Evolutionary conservation across 495 filamentous ascomycete species (phyloP), one percentile per base, ranked within the genome.

Genomic region (Aspergillus asperescens): DNA sequence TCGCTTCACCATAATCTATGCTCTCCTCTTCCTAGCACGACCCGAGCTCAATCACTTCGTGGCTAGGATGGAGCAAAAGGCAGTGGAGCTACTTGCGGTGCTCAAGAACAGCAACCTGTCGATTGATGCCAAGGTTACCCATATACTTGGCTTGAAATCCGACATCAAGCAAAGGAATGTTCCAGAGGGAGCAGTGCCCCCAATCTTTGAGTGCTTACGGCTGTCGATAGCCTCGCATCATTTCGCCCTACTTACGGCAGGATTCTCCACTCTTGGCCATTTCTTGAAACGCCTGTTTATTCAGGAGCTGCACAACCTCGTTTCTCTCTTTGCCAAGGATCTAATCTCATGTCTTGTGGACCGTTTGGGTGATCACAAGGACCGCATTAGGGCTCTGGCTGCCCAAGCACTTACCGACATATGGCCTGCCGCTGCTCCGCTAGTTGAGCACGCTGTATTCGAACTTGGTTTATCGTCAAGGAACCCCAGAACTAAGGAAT

Each of bases 161-260:
- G 81, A 82, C 60, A 93, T 95, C 73, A 95, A 95, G 68, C 89
- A 92, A 61, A 84, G 83, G 50, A 87, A 87, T 71, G 86, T 94
- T 20, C 87, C 88, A 32, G 87, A 90, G 49, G 63, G 68, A n/a
- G 85, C 83, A 45, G 78, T 91, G 55, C 63, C 77, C 15, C 75
- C 79, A 28, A 79, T 93, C 46, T 90, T 93, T 69, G 87, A 94
- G 46, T 81, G 81, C 39, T 70, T 90, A 49, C 80, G 81, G 28
- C 62, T 81, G 10, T 81, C 86, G 40, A 85, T 90, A 40, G 71
- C 67, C 52, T 83, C 86, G n/a, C 84, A 85, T 55, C 84, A 89
- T 59, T 80, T 80, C 23, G 69, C 76, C 8, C 79, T 93, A 40
- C 77, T 82, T 44, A 81, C 81, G 56, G 83, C 86, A 20, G 88